phyloP scores from a whole-genome alignment of 164 flowering plant species.

The Amborella trichopoda region DNA sequence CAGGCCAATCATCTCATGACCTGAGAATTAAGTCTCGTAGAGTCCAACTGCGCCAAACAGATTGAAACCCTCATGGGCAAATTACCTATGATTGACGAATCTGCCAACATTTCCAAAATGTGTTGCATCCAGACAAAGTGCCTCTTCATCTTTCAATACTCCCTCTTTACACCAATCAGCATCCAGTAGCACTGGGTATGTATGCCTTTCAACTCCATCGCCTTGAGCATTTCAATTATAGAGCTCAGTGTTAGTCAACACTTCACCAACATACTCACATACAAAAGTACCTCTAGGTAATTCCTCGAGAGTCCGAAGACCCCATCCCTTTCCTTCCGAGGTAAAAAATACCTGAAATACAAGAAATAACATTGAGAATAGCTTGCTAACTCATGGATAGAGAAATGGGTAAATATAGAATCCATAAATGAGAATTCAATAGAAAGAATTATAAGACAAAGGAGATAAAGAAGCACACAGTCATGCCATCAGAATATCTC shows the following conservation, averaged over 20 bases:
- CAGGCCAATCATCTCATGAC: too few relatives aligned
- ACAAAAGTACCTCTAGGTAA: constrained; percentile 87
- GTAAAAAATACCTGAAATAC: constrained; percentile 61
- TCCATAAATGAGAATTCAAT: too few relatives aligned
- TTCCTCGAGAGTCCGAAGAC: constrained; percentile 71
- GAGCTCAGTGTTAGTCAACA: constrained; percentile 55
- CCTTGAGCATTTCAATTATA: constrained; percentile 26
- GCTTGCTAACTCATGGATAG: too few relatives aligned
- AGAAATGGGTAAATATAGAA: too few relatives aligned
- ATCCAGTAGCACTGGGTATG: constrained; percentile 58
- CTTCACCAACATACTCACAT: constrained; percentile 92
- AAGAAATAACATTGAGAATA: not conserved
- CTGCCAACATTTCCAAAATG: constrained; percentile 77
- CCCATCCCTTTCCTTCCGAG: constrained; percentile 85
- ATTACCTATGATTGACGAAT: constrained; percentile 72
- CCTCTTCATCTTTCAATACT: constrained; percentile 51
- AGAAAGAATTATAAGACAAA: too few relatives aligned
- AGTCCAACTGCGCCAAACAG: too few relatives aligned
- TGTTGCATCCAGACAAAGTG: constrained; percentile 77
- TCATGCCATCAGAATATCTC: too few relatives aligned
- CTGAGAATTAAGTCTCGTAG: too few relatives aligned
- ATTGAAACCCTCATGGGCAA: too few relatives aligned
- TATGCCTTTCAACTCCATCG: constrained; percentile 19
- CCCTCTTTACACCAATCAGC: constrained; percentile 67
- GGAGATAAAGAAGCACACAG: too few relatives aligned